Conservation (phyloP, 2,329 filamentous ascomycete genomes). For the Lasiodiplodia theobromae region DNA sequence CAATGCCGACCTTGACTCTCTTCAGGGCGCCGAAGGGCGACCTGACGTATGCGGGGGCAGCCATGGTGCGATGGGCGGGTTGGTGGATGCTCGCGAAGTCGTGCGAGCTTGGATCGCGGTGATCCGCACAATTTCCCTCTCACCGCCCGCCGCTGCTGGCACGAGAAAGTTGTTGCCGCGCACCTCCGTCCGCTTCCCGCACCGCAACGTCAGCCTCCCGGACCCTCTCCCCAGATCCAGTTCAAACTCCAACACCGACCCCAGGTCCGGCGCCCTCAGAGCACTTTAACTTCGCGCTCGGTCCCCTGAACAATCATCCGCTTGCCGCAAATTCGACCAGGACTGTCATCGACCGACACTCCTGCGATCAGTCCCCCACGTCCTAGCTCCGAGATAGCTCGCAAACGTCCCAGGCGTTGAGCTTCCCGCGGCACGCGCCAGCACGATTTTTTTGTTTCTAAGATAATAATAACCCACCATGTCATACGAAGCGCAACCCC, state of each 20-base stretch:
- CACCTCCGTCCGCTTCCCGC: constrained; percentile 65
- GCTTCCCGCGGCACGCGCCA: constrained; percentile 70
- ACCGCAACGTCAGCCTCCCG: constrained; percentile 25
- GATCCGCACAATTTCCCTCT: constrained; percentile 72
- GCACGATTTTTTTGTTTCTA: not conserved
- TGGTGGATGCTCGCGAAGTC: not conserved
- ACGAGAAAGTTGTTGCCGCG: constrained; percentile 71
- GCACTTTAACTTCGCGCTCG: too few relatives aligned
- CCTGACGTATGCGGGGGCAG: constrained; percentile 52
- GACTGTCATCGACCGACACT: constrained; percentile 16
- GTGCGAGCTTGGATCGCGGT: constrained; percentile 11
- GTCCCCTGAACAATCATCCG: not conserved
- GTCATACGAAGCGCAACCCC: constrained; percentile 19
- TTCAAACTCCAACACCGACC: constrained; percentile 23
- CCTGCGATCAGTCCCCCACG: constrained; percentile 30
- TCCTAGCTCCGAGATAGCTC: constrained; percentile 58
- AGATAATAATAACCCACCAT: not conserved
- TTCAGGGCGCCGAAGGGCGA: constrained; percentile 53
- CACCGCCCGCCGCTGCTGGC: constrained; percentile 83
- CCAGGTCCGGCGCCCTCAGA: not conserved
- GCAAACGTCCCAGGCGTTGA: constrained; percentile 74
- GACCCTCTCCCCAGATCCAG: constrained; percentile 30
- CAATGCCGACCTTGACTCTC: constrained; percentile 48
- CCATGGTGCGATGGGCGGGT: constrained; percentile 44
- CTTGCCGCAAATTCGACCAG: not conserved